Conservation (phyloP, 2,329 filamentous ascomycete species). For the Diaporthe sp. region DNA sequence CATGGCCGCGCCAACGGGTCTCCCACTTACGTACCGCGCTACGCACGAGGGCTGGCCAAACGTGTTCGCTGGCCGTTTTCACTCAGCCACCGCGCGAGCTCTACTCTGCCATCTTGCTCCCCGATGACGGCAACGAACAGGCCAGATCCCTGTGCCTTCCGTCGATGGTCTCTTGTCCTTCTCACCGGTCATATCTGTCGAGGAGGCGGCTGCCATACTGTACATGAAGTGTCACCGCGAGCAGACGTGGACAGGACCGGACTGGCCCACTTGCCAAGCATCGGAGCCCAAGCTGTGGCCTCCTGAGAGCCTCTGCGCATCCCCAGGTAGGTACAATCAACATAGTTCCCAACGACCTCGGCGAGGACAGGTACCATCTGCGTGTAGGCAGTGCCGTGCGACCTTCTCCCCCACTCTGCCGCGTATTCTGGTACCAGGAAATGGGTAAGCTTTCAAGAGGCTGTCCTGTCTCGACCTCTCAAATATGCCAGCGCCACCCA, state of each 20-base stretch:
- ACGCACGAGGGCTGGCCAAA: background rate
- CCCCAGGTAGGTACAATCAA: background rate
- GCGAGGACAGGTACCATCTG: background rate
- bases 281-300: background rate
- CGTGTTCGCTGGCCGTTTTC: slow-evolving; percentile 4
- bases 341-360: background rate
- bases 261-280: background rate
- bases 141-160: background rate
- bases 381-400: background rate
- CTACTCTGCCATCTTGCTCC: background rate
- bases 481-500: slow-evolving; percentile 5
- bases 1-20: slow-evolving; percentile 10
- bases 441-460: background rate
- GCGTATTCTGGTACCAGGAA: background rate
- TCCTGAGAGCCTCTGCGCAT: background rate
- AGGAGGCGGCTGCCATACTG: background rate
- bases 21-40: slow-evolving; percentile 14
- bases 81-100: slow-evolving; percentile 13
- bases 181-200: background rate
- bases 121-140: slow-evolving; percentile 9
- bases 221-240: background rate
- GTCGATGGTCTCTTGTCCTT: background rate
- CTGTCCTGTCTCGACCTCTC: background rate
- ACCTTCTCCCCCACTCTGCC: slow-evolving; percentile 2
- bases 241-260: background rate